Conservation (phyloP, 177 flowering plant genomes). For the Telopea speciosissima region DNA sequence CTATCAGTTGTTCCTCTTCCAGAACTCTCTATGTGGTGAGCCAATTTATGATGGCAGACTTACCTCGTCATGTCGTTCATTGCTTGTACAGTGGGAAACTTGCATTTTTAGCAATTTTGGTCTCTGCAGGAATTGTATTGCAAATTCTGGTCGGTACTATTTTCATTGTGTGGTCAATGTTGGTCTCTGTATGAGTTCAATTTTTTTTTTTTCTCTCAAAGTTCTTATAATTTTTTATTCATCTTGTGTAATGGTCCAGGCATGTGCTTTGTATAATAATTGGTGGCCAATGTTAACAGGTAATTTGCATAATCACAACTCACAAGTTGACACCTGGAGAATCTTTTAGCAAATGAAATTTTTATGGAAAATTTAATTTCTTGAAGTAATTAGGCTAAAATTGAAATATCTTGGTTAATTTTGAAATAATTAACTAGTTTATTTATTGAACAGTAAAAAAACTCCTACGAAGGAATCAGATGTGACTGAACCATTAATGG, state of each 20-base stretch:
- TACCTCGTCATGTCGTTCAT: conserved; percentile 58
- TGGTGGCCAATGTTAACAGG: conserved; percentile 99
- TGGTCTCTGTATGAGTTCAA: no score
- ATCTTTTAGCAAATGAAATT: not conserved
- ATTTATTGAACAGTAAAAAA: no score
- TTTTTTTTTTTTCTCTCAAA: no score
- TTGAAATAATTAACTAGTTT: no score
- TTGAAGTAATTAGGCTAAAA: no score
- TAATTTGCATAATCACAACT: conserved; percentile 13
- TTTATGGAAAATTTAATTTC: not conserved
- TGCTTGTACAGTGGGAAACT: conserved; percentile 78
- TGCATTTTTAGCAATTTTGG: conserved; percentile 83
- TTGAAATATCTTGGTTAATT: no score
- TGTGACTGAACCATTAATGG: no score
- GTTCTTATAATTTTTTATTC: not conserved
- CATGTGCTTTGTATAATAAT: conserved; percentile 87
- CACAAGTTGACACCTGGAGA: not conserved
- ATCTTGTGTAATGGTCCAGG: conserved; percentile 41
- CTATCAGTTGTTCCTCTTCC: not conserved
- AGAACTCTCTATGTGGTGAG: conserved; percentile 25
- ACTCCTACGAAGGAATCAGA: no score
- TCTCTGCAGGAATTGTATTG: conserved; percentile 81
- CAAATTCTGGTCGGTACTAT: conserved; percentile 68
- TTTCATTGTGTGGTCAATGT: not conserved
- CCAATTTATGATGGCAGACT: conserved; percentile 54